Evolutionary conservation across 2,329 filamentous ascomycete species (phyloP).

Genomic region (Ascochyta fabae): DNA sequence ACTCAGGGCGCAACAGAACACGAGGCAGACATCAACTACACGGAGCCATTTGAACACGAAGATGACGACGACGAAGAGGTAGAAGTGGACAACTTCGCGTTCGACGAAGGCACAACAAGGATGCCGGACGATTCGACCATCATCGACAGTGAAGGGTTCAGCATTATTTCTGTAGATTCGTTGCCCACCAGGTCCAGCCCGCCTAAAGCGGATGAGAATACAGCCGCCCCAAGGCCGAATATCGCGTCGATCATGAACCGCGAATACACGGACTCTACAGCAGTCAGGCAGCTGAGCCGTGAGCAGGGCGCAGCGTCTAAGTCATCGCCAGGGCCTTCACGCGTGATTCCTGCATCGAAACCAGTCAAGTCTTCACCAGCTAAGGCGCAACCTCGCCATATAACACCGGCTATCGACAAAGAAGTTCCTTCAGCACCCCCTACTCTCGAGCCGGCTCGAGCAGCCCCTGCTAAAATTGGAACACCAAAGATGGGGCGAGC

Average conservation of each 20-base stretch:
- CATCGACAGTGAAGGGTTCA: slow-evolving; percentile 58
- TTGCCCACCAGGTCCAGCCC: slow-evolving; percentile 48
- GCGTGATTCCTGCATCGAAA: slow-evolving; percentile 1
- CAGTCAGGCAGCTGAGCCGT: neutral
- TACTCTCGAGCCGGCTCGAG: slow-evolving; percentile 28
- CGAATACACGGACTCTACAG: slow-evolving; percentile 20
- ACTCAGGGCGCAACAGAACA: neutral
- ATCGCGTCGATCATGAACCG: slow-evolving; percentile 22
- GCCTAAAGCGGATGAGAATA: slow-evolving; percentile 17
- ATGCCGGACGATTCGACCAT: slow-evolving; percentile 54
- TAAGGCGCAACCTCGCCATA: slow-evolving; percentile 25
- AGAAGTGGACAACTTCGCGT: slow-evolving; percentile 33
- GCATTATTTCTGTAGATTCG: slow-evolving; percentile 58
- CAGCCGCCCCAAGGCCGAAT: slow-evolving; percentile 8
- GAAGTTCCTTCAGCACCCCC: slow-evolving; percentile 42
- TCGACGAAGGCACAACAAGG: slow-evolving; percentile 42
- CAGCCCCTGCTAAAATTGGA: slow-evolving; percentile 30
- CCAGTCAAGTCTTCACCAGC: slow-evolving; percentile 22
- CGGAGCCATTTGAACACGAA: slow-evolving; percentile 15
- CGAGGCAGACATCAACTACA: neutral
- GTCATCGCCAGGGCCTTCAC: slow-evolving; percentile 17
- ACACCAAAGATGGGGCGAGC: slow-evolving; percentile 45
- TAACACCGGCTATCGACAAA: slow-evolving; percentile 38
- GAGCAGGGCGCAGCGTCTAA: slow-evolving; percentile 2
- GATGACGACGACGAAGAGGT: slow-evolving; percentile 28